Evolutionary conservation across 2,329 filamentous ascomycete species (phyloP), one percentile per base, ranked within the genome.

Genomic region (Cladosporium sp.): DNA sequence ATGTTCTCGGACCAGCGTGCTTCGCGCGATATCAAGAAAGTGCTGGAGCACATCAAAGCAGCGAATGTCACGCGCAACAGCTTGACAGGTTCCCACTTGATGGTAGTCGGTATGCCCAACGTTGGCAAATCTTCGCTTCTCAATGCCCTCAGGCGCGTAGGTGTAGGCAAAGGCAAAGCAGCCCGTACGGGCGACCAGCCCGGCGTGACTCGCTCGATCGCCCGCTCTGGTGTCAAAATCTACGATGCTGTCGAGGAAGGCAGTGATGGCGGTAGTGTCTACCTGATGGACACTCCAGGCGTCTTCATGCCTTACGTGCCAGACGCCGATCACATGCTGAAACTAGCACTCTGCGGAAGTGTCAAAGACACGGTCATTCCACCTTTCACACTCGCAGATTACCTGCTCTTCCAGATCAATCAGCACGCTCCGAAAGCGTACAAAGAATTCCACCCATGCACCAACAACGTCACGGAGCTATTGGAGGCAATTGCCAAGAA

Each of bases 61-160:
- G 81, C 85, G 67, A 84, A 85, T 28, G 69, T 73, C n/a, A 75
- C 79, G 29, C 76, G 78, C 33, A 82, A 88, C 71, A 86, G 86
- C 26, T 80, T 98, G n/a, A 89, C 91, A 8, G 93, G 93, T n/a
- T 85, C 92, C 71, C 87, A 93, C 58, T 86, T 93, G 65, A 86
- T 99, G 77, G 87, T 98, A 0, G 93, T 98, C 16, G 95, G 95
- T 64, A 97, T 99, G 93, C 95, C 95, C 40, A 99, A 99, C 75
- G 92, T 97, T 0, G 95, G 95, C 40, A 99, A 99, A 80, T 96
- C 92, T 56, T 93, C 93, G 1, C 83, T 99, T n/a, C 86, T 99
- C 50, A 99, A 99, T 77, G 86, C 89, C 18, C 84, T 98, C 58
- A 89, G 95, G 23, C 85, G 83, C 49, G 82, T 84, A 21, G 92